A percentile compares a stretch with the other conserved stretches of the same genome.
Evolutionary conservation across 164 flowering plant genomes (phyloP).

Genomic region (Annona cherimola): DNA sequence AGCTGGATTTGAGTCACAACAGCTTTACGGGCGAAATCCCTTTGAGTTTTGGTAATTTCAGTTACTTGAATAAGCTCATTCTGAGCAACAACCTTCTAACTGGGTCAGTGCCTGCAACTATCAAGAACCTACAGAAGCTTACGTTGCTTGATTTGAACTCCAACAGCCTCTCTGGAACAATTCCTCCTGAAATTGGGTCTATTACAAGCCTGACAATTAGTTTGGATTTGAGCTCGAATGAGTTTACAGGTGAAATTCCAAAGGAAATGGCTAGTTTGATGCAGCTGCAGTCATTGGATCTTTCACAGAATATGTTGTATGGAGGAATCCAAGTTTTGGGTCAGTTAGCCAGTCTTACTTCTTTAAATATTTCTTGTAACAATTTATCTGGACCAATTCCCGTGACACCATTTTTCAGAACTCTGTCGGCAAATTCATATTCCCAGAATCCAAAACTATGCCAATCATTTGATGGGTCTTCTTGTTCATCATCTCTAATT

Average conservation of each 20-base stretch:
- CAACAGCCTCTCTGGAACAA: constrained; percentile 65
- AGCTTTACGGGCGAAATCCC: constrained; percentile 81
- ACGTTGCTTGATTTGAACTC: constrained; percentile 85
- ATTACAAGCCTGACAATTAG: constrained; percentile 81
- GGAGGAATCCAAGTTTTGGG: constrained; percentile 64
- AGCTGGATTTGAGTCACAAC: constrained; percentile 87
- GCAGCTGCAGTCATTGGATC: constrained; percentile 81
- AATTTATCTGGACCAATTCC: constrained; percentile 95
- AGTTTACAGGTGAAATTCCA: constrained; percentile 72
- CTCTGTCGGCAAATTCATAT: constrained; percentile 52
- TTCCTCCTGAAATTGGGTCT: constrained; percentile 77
- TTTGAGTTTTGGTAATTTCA: constrained; percentile 70
- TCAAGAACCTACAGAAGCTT: constrained; percentile 61
- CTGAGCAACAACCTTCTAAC: constrained; percentile 73
- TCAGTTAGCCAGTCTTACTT: constrained; percentile 67
- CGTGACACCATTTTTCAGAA: constrained; percentile 74
- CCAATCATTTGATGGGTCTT: constrained; percentile 60
- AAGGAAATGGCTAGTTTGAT: constrained; percentile 59
- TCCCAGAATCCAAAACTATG: constrained; percentile 60
- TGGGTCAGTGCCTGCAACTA: constrained; percentile 60
- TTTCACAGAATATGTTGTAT: constrained; percentile 60
- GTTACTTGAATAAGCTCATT: constrained; percentile 86
- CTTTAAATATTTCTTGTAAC: constrained; percentile 76
- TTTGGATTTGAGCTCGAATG: constrained; percentile 73
- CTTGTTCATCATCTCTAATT: constrained; percentile 52